A percentile compares a stretch with the other conserved stretches of the same genome.
These are phyloP conservation scores for Macrophomina pseudophaseolina DNA, from an alignment of 2,329 filamentous ascomycete species.

Conservation along the genomic window DNA sequence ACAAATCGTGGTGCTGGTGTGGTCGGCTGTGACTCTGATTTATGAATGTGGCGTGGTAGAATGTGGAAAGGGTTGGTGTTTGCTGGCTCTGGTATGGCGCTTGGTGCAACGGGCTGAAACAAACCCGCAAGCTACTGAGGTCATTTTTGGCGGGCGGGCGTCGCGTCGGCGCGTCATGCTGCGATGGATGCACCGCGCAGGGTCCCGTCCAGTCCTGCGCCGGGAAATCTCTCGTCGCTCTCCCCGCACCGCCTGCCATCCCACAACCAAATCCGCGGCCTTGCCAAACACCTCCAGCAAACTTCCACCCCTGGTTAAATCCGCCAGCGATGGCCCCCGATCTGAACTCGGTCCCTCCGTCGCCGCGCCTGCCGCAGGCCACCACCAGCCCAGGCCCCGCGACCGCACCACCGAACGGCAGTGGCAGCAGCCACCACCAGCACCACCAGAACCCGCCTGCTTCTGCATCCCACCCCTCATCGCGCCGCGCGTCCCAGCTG, in stretches of 20 bases:
- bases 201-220: background rate
- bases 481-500: constrained; percentile 54
- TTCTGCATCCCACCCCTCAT: constrained; percentile 43
- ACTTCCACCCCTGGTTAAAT: background rate
- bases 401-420: constrained; percentile 38
- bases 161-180: constrained; percentile 22
- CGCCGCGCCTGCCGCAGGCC: constrained; percentile 41
- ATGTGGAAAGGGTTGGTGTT: constrained; percentile 1
- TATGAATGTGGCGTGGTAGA: too few species aligned
- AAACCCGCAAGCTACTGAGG: constrained; percentile 2
- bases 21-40: too few species aligned
- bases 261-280: background rate
- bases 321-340: constrained; percentile 53
- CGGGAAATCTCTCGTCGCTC: background rate
- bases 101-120: constrained; percentile 4
- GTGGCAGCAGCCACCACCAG: constrained; percentile 29
- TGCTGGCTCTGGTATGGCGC: background rate
- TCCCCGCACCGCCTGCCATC: constrained; percentile 3
- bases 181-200: background rate
- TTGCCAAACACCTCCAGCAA: constrained; percentile 23
- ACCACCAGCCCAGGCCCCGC: constrained; percentile 38
- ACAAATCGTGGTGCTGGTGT: too few species aligned
- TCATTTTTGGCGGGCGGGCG: constrained; percentile 4
- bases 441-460: constrained; percentile 35
- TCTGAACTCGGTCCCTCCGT: constrained; percentile 50